A percentile compares a stretch with the other conserved stretches of the same genome.
Evolutionary conservation across 306 rosid genomes (phyloP).

Genomic region (Glycine latifolia): DNA sequence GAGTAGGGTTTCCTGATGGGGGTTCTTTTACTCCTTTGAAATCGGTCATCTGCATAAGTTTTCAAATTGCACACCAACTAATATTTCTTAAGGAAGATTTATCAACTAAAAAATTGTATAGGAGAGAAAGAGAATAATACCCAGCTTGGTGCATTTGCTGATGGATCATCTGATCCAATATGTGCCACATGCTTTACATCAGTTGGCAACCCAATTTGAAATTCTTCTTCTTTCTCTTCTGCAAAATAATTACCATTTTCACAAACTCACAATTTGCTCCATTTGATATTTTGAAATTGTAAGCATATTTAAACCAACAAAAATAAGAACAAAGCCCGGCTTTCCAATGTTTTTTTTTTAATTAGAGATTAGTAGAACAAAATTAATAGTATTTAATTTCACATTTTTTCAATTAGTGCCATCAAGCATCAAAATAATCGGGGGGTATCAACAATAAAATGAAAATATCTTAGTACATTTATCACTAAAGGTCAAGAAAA

Average conservation of each 20-base stretch:
- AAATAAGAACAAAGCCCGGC: background rate
- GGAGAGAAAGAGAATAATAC: slow-evolving; percentile 31
- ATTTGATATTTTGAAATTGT: background rate
- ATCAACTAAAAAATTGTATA: background rate
- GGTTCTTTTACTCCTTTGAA: slow-evolving; percentile 50
- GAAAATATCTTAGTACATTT: background rate
- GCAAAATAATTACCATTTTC: slow-evolving; percentile 39
- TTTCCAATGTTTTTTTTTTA: background rate
- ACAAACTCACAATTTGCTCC: background rate
- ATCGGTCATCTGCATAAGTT: slow-evolving; percentile 66
- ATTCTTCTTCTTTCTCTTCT: slow-evolving; percentile 80
- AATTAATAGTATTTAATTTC: background rate
- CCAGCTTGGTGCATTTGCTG: slow-evolving; percentile 58
- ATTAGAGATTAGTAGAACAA: too few relatives aligned
- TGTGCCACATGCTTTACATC: slow-evolving; percentile 75
- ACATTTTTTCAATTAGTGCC: background rate
- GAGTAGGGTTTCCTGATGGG: slow-evolving; percentile 38
- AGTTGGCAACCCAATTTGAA: slow-evolving; percentile 87
- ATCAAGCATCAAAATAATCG: background rate
- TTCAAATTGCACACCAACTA: slow-evolving; percentile 14
- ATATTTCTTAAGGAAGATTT: background rate
- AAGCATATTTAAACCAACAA: slow-evolving; percentile 2
- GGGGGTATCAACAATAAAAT: background rate
- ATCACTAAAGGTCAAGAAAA: background rate
- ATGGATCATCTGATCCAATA: slow-evolving; percentile 61